Percentiles rank a stretch among this genome's conserved stretches.
phyloP scores from a whole-genome alignment of 2,329 filamentous ascomycete genomes.

The Aureobasidium sp. region DNA sequence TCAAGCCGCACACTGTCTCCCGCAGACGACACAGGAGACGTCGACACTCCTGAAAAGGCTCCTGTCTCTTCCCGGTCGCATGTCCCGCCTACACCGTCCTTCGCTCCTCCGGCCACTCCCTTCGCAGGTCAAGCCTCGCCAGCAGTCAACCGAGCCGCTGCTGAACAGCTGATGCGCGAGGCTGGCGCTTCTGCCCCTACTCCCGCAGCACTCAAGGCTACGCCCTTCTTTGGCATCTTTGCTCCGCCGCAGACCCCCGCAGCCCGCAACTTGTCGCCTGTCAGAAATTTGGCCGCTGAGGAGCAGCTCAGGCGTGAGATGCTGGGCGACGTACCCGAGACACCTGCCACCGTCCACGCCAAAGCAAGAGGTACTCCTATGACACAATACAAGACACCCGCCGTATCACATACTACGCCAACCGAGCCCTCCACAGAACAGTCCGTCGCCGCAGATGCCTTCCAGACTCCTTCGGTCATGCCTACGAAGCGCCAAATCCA shows the following conservation, averaged over 20 bases:
- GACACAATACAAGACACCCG: conserved; percentile 8
- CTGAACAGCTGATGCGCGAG: conserved; percentile 7
- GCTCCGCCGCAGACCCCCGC: conserved; percentile 1
- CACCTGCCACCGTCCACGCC: background rate
- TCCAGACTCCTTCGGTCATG: background rate
- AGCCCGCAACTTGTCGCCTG: background rate
- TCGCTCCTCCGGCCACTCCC: conserved; percentile 4
- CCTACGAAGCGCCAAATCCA: background rate
- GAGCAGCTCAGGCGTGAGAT: conserved; percentile 7
- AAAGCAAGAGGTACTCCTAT: background rate
- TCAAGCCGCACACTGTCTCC: conserved; percentile 12
- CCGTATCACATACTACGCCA: background rate
- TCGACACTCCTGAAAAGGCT: background rate
- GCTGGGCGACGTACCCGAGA: conserved; percentile 1
- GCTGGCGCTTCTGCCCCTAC: background rate
- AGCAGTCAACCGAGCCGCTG: conserved; percentile 3
- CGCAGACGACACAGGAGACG: conserved; percentile 1
- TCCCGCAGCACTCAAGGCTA: background rate
- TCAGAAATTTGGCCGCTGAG: background rate
- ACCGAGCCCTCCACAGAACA: background rate
- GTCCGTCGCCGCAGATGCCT: background rate
- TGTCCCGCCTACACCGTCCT: background rate
- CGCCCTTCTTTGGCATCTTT: conserved; percentile 12
- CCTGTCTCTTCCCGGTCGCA: background rate
- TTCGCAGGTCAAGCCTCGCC: conserved; percentile 2